A percentile compares a stretch with the other conserved stretches of the same genome.
Conservation (phyloP, 225 moss, liverwort and hornwort species). For the Pseudoscleropodium purum region DNA sequence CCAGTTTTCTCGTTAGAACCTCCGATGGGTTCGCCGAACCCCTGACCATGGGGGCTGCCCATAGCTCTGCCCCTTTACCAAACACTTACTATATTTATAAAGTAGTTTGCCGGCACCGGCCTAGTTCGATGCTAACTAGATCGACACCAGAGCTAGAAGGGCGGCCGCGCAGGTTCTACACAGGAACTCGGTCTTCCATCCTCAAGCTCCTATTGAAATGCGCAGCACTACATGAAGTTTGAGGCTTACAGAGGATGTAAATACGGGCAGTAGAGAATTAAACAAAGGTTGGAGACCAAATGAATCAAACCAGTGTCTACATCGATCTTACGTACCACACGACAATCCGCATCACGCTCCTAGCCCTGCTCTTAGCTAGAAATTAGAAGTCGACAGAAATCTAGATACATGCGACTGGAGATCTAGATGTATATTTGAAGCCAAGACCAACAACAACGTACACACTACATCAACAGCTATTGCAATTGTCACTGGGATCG, state of each 20-base stretch:
- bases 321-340: not conserved
- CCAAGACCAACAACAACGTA: too few relatives aligned
- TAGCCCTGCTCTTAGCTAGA: not conserved
- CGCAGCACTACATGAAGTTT: not conserved
- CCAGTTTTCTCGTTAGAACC: not conserved
- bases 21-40: not conserved
- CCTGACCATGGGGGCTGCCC: not conserved
- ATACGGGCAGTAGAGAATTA: too few relatives aligned
- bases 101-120: not conserved
- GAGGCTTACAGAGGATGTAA: not conserved
- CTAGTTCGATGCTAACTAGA: not conserved
- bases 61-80: not conserved
- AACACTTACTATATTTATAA: too few relatives aligned
- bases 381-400: not conserved
- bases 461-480: too few relatives aligned
- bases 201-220: too few relatives aligned
- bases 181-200: not conserved
- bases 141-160: not conserved
- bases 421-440: not conserved
- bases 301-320: not conserved
- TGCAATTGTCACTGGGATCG: not conserved
- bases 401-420: not conserved
- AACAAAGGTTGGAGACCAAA: not conserved
- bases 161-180: too few relatives aligned
- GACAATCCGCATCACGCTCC: not conserved